Conservation (phyloP, 2,329 filamentous ascomycete genomes). For the Lojkania enalia region DNA sequence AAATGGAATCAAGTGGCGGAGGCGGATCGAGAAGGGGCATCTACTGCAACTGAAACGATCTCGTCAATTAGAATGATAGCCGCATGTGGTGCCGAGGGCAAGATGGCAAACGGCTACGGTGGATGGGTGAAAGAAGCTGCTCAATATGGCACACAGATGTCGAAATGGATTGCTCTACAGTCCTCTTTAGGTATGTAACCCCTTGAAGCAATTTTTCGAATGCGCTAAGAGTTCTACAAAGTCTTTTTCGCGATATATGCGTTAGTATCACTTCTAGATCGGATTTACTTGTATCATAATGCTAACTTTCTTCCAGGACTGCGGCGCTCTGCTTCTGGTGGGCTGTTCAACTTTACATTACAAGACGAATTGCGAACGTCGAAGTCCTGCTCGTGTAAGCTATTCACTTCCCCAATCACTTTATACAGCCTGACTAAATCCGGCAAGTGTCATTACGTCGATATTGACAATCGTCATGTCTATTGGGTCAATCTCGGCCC, state of each 20-base stretch:
- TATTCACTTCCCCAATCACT: not conserved
- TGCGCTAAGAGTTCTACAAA: constrained; percentile 1
- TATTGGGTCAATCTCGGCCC: constrained; percentile 19
- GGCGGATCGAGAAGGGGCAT: constrained; percentile 25
- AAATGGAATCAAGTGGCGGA: constrained; percentile 20
- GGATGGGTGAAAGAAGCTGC: constrained; percentile 13
- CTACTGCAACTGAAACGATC: constrained; percentile 21
- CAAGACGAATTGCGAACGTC: constrained; percentile 17
- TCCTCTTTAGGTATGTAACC: constrained; percentile 23
- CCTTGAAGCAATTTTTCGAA: not conserved
- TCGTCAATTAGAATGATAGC: constrained; percentile 28
- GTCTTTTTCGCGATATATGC: constrained; percentile 30
- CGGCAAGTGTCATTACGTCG: constrained; percentile 26
- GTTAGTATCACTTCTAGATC: constrained; percentile 10
- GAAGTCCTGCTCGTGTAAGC: constrained; percentile 24
- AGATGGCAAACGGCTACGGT: constrained; percentile 19
- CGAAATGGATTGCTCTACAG: constrained; percentile 23
- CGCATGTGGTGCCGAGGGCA: constrained; percentile 27
- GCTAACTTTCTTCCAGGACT: constrained; percentile 13
- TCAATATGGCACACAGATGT: constrained; percentile 17
- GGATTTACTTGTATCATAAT: constrained; percentile 7
- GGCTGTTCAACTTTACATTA: constrained; percentile 24
- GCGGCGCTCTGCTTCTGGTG: constrained; percentile 34
- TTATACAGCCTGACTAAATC: constrained; percentile 2
- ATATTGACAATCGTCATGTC: constrained; percentile 27